A percentile compares a stretch with the other conserved stretches of the same genome.
Evolutionary conservation across 1,139 yeast genomes (phyloP).

Genomic region (Kurtzmaniella quercitrusa): DNA sequence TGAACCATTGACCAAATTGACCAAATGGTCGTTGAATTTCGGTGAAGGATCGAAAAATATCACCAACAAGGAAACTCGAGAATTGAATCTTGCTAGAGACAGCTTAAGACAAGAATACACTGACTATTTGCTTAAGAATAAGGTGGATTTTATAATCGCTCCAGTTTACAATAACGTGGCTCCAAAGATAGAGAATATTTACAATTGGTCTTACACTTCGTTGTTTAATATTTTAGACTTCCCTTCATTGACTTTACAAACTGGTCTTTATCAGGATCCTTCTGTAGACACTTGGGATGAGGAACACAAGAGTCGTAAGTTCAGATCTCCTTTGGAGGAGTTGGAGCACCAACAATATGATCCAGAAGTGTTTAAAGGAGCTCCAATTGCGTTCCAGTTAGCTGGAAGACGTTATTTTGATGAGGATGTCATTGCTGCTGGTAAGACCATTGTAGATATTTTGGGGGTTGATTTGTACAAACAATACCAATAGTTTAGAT

Average conservation of each 20-base stretch:
- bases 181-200: constrained; percentile 59
- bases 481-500: constrained; percentile 1
- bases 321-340: constrained; percentile 43
- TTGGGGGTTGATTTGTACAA: constrained; percentile 20
- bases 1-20: constrained; percentile 58
- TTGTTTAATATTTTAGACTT: constrained; percentile 63
- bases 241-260: constrained; percentile 59
- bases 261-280: constrained; percentile 58
- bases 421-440: constrained; percentile 41
- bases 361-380: constrained; percentile 32
- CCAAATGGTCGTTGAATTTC: constrained; percentile 54
- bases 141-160: constrained; percentile 62
- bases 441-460: constrained; percentile 27
- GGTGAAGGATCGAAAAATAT: constrained; percentile 52
- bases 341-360: constrained; percentile 32
- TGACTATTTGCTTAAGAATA: constrained; percentile 46
- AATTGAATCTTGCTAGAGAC: constrained; percentile 49
- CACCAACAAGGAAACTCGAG: constrained; percentile 43
- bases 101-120: constrained; percentile 51
- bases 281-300: constrained; percentile 37
- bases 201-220: constrained; percentile 75
- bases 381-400: constrained; percentile 40
- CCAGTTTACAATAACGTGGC: constrained; percentile 74
- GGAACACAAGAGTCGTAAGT: constrained; percentile 14
- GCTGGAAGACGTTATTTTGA: constrained; percentile 37